These are phyloP conservation scores for Saccharomycopsis sp. DNA, from an alignment of 805 yeast genomes.

Conservation along the genomic window DNA sequence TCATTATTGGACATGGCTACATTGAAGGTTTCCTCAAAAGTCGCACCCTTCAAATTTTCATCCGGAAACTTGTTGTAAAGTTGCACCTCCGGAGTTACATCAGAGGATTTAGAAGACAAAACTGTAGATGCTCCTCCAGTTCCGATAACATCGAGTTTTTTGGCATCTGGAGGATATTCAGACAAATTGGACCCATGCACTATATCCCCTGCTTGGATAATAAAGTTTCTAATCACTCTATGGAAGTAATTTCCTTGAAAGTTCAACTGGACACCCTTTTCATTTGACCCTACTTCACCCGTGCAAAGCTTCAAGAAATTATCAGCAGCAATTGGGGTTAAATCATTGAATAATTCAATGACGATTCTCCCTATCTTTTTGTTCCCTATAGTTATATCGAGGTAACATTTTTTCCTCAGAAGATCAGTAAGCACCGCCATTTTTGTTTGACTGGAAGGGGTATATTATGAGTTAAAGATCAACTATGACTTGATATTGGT, in stretches of 20 bases:
- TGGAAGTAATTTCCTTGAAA: conserved; percentile 48
- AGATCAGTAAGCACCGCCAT: conserved; percentile 12
- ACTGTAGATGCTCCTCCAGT: conserved; percentile 43
- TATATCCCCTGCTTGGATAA: conserved; percentile 64
- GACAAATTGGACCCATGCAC: conserved; percentile 32
- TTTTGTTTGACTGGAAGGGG: too few relatives aligned
- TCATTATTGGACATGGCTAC: conserved; percentile 64
- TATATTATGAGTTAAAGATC: too few relatives aligned
- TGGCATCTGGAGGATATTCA: conserved; percentile 19
- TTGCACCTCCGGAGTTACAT: conserved; percentile 25
- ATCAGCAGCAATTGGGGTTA: conserved; percentile 51
- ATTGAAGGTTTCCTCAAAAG: conserved; percentile 39
- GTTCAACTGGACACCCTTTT: conserved; percentile 26
- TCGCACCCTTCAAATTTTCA: conserved; percentile 44
- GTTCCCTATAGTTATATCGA: conserved; percentile 47
- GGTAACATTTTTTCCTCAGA: conserved; percentile 28
- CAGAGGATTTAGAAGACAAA: conserved; percentile 23
- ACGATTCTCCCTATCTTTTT: conserved; percentile 53
- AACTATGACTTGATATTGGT: too few relatives aligned
- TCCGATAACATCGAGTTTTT: conserved; percentile 29
- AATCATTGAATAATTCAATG: conserved; percentile 38
- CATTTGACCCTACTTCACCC: conserved; percentile 27
- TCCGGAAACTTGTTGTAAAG: conserved; percentile 42
- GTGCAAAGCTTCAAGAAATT: conserved; percentile 46
- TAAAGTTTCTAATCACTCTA: conserved; percentile 59